Evolutionary conservation across 768 basidiomycete genomes (phyloP), one percentile per base, ranked within the genome.

Genomic region (Coprinopsis sp.): DNA sequence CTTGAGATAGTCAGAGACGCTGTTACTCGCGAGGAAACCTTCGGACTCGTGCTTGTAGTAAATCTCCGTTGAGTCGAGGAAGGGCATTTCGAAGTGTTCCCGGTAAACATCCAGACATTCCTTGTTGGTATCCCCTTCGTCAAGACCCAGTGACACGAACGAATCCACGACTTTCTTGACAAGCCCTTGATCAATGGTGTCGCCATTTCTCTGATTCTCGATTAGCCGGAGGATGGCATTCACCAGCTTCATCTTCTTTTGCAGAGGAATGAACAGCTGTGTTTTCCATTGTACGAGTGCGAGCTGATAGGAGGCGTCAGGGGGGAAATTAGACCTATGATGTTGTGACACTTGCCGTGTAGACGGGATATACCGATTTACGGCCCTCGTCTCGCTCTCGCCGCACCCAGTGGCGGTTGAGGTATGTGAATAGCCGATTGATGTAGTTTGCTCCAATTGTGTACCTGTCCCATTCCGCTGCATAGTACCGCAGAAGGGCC

Each of bases 351-450:
- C 85, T 60, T 54, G 95, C 94, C 22, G 95, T 99, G 62, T 98
- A 98, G 16, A 99, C 91, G 1, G 83, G 84, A 68, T 97, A 98
- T 18, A 98, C 88, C 33, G 84, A 87, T 66, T 91, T 94, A 57
- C 94, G 76, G 13, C 96, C 96, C 64, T 98, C 95, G 57, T 98
- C 95, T 59, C 94, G 82, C 64, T 99, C 96, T 43, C 95, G 79
- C 71, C 94, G 95, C 34, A 99, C 95, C 96, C 96, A 99, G 67
- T 98, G 93, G 18, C 95, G 90, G 67, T 99, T 98, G 47, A 99
- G 78, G 69, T 98, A 98, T 2, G 91, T 94, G 72, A 98, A 98
- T 28, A 99, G 70, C 46, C 95, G 87, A 64, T 98, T 95, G 67
- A 97, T 91, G 63, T 96, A 98, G 61, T 90, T 92, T 1, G 95